Evolutionary conservation across 345 rosid genomes (phyloP).

Genomic region (Lumnitzera littorea): DNA sequence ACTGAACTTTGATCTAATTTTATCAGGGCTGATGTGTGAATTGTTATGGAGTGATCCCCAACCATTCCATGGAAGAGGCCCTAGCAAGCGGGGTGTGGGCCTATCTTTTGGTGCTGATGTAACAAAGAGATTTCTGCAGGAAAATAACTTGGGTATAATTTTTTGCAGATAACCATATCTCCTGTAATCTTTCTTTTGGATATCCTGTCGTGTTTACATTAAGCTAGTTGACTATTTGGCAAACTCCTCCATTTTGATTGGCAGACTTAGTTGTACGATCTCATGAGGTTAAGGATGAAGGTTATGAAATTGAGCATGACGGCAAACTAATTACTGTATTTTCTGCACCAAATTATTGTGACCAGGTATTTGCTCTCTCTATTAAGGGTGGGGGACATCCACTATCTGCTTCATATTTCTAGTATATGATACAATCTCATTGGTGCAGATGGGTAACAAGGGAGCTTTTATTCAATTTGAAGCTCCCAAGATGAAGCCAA

Average conservation of each 20-base stretch:
- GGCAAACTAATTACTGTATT: slow-evolving; percentile 95
- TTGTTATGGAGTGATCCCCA: slow-evolving; percentile 99
- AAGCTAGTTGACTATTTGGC: not conserved
- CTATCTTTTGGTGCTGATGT: slow-evolving; percentile 93
- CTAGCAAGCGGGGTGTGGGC: slow-evolving; percentile 98
- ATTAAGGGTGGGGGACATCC: not conserved
- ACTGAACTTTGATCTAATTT: slow-evolving; percentile 6
- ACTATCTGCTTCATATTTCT: not conserved
- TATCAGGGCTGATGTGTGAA: slow-evolving; percentile 90
- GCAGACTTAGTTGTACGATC: slow-evolving; percentile 86
- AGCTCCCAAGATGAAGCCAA: slow-evolving; percentile 89
- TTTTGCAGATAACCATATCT: not conserved
- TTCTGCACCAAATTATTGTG: slow-evolving; percentile 99
- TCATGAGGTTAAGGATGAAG: slow-evolving; percentile 98
- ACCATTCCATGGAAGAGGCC: slow-evolving; percentile 90
- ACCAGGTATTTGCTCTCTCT: slow-evolving; percentile 51
- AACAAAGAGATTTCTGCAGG: slow-evolving; percentile 72
- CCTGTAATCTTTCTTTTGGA: not conserved
- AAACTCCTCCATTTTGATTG: slow-evolving; percentile 10
- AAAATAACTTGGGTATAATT: slow-evolving; percentile 73
- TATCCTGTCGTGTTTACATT: too few relatives aligned
- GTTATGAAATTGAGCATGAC: slow-evolving; percentile 92
- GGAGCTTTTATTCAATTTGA: slow-evolving; percentile 93
- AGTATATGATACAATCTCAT: not conserved
- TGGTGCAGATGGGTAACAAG: slow-evolving; percentile 92